phyloP scores from a whole-genome alignment of 2,329 filamentous ascomycete genomes.

The Neopestalotiopsis sp. region DNA sequence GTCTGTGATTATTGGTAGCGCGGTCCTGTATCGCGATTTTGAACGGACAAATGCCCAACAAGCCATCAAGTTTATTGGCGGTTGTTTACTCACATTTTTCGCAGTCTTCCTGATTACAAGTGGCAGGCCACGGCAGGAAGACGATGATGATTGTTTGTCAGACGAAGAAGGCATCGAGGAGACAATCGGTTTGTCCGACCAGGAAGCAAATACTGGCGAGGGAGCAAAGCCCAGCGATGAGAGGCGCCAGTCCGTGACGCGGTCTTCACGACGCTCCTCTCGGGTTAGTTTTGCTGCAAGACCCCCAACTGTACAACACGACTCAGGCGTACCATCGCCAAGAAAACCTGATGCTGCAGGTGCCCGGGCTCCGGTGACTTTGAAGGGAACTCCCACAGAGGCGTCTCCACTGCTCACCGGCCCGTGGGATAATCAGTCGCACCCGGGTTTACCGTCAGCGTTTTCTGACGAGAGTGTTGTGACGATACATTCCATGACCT shows the following conservation, averaged over 20 bases:
- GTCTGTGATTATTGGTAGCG: conserved; percentile 92
- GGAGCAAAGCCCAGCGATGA: conserved; percentile 27
- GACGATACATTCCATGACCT: conserved; percentile 35
- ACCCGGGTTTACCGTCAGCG: conserved; percentile 41
- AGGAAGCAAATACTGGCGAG: conserved; percentile 41
- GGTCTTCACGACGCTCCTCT: conserved; percentile 54
- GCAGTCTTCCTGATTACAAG: conserved; percentile 98
- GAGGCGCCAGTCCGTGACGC: conserved; percentile 12
- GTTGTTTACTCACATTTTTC: conserved; percentile 90
- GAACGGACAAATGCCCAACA: conserved; percentile 78
- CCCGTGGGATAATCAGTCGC: conserved; percentile 45
- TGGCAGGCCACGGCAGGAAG: conserved; percentile 65
- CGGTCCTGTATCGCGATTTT: conserved; percentile 93
- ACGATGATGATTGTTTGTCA: conserved; percentile 61
- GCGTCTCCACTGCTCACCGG: conserved; percentile 47
- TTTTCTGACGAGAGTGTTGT: conserved; percentile 38
- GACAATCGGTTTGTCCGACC: conserved; percentile 62
- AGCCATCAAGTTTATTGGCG: conserved; percentile 84
- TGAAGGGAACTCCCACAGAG: conserved; percentile 34
- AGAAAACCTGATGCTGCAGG: conserved; percentile 38
- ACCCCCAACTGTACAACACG: conserved; percentile 40
- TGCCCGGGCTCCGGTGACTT: conserved; percentile 36
- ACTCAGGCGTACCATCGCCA: conserved; percentile 42
- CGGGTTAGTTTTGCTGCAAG: conserved; percentile 49
- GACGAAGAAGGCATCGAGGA: conserved; percentile 67